Evolutionary conservation across 768 basidiomycete species (phyloP).

Genomic region (Termitomyces sp.): DNA sequence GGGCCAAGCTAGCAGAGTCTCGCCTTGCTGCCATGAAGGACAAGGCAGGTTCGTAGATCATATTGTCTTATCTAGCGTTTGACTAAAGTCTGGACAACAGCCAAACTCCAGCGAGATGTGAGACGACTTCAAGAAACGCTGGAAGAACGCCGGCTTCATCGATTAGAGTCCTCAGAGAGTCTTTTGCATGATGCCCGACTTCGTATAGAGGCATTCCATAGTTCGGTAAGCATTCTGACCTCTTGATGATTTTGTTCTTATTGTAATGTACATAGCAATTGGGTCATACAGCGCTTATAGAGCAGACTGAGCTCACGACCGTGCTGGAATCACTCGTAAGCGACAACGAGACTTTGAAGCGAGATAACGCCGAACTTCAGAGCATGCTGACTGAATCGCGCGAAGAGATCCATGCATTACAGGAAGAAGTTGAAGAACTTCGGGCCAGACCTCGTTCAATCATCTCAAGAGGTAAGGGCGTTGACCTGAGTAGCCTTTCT

Average conservation of each 20-base stretch:
- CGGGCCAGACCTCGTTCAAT: slow-evolving; percentile 45
- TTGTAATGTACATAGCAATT: slow-evolving; percentile 32
- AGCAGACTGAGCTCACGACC: slow-evolving; percentile 59
- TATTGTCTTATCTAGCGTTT: slow-evolving; percentile 1
- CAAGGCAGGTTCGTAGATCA: slow-evolving; percentile 51
- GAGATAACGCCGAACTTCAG: slow-evolving; percentile 79
- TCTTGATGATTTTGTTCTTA: slow-evolving; percentile 15
- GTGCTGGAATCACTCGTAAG: slow-evolving; percentile 84
- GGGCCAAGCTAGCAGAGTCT: slow-evolving; percentile 67
- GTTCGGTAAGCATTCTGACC: slow-evolving; percentile 38
- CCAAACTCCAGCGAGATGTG: slow-evolving; percentile 69
- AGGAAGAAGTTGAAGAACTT: slow-evolving; percentile 76
- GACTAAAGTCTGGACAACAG: slow-evolving; percentile 32
- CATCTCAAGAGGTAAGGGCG: slow-evolving; percentile 38
- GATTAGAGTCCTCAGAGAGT: slow-evolving; percentile 65
- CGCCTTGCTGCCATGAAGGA: slow-evolving; percentile 64
- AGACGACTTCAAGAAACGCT: slow-evolving; percentile 61
- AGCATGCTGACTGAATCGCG: slow-evolving; percentile 70
- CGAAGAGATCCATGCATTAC: slow-evolving; percentile 68
- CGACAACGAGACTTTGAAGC: slow-evolving; percentile 80
- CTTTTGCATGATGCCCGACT: slow-evolving; percentile 65
- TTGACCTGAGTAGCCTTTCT: background rate
- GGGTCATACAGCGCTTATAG: slow-evolving; percentile 38
- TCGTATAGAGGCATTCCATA: slow-evolving; percentile 59
- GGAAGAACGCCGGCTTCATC: slow-evolving; percentile 57